phyloP scores from a whole-genome alignment of 1,139 yeast species.

The Keqinozyma sinolaborantium region DNA sequence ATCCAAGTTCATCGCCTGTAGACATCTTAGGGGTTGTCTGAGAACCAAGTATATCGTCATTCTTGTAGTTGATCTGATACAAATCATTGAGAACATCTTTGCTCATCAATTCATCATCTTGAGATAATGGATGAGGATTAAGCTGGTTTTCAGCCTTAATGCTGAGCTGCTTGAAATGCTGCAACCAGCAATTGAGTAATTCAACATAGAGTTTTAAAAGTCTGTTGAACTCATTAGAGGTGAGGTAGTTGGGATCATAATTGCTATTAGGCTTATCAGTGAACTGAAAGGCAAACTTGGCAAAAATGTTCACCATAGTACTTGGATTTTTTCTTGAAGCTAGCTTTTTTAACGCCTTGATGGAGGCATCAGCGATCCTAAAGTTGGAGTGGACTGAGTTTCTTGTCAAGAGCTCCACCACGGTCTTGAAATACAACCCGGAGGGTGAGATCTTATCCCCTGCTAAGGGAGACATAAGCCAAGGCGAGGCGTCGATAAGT shows the following conservation, averaged over 20 bases:
- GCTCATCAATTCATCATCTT: slow-evolving; percentile 38
- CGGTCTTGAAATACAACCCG: slow-evolving; percentile 53
- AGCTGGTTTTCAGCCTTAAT: slow-evolving; percentile 16
- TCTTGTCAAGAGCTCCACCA: slow-evolving; percentile 71
- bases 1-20: slow-evolving; percentile 65
- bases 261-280: slow-evolving; percentile 58
- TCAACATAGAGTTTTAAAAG: slow-evolving; percentile 73
- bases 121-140: slow-evolving; percentile 25
- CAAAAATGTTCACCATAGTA: slow-evolving; percentile 66
- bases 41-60: slow-evolving; percentile 26
- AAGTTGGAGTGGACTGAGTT: slow-evolving; percentile 69
- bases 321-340: slow-evolving; percentile 73
- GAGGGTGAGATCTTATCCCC: slow-evolving; percentile 24
- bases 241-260: slow-evolving; percentile 53
- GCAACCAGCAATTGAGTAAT: slow-evolving; percentile 76
- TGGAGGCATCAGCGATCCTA: slow-evolving; percentile 60
- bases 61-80: slow-evolving; percentile 40
- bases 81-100: slow-evolving; percentile 42
- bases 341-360: slow-evolving; percentile 58
- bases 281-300: slow-evolving; percentile 76
- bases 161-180: slow-evolving; percentile 42
- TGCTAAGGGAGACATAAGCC: slow-evolving; percentile 48
- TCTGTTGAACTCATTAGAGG: slow-evolving; percentile 55
- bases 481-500: slow-evolving; percentile 65
- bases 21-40: slow-evolving; percentile 21